Evolutionary conservation across 2,329 filamentous ascomycete genomes (phyloP), one percentile per base, ranked within the genome.

Genomic region (Exophiala sp.): DNA sequence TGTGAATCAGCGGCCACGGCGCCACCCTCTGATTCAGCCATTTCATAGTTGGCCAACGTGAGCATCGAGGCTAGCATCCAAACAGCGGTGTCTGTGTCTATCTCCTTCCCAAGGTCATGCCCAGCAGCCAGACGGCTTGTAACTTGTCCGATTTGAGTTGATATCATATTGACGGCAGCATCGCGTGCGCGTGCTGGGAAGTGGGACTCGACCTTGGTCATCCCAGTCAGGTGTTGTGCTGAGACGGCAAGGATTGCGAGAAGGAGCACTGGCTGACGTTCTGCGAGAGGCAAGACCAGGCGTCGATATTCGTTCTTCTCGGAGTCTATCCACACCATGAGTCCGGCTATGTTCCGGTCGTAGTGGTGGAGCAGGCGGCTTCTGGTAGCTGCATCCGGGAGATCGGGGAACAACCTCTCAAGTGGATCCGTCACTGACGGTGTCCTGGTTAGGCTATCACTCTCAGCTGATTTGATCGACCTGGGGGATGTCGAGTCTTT

Each of bases 321-420:
- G 4, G 57, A 59, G 29, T 59, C 57, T 39, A 59, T 57, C 57
- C 57, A 59, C 14, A 59, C 57, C 57, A 59, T 59, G 33, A 59
- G 45, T 3, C 57, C 57, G 11, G 57, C 57, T 36, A 59, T 59
- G 34, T 59, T 53, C 35, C 50, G 51, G 38, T 59, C 57, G 47
- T 59, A 59, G 32, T 59, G 54, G 4, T 97, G 70, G 88, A 82
- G 18, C 75, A 78, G 69, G 96, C 92, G 67, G 91, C 96, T 50
- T 84, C 82, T 1, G 86, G 85, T 40, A 96, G 79, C 66, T 82
- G 84, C 63, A 83, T 77, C 69, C 96, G 78, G 74, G 96, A 97
- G 49, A 4, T 41, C 57, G 3, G 57, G 57, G 24, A 59, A 56
- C 12, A 50, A 16, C 39, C 33, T 48, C 14, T 56, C 53, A 9